Conservation (phyloP, 306 rosid genomes). For the Spatholobus suberectus region DNA sequence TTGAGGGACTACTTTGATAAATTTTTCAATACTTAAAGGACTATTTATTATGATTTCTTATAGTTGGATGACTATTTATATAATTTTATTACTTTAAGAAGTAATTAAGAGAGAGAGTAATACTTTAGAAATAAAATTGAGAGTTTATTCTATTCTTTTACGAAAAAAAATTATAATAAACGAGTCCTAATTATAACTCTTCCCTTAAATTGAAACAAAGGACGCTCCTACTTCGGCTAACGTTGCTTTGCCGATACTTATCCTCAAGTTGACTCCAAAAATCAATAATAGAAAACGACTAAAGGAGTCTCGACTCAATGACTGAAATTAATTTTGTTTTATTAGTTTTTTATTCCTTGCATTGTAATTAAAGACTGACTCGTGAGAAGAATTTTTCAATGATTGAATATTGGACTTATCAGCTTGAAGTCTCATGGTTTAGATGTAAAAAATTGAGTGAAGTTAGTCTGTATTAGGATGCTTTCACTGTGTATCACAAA, state of each 20-base stretch:
- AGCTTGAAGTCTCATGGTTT: not conserved
- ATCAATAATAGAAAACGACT: not conserved
- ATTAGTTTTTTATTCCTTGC: not conserved
- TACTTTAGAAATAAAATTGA: too few relatives aligned
- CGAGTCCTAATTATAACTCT: too few relatives aligned
- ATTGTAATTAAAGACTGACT: not conserved
- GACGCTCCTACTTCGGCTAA: not conserved
- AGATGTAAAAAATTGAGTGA: not conserved
- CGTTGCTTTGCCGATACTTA: not conserved
- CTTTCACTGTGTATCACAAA: not conserved
- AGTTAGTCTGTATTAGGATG: not conserved
- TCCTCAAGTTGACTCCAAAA: slow-evolving; percentile 3
- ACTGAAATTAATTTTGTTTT: not conserved
- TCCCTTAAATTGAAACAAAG: not conserved
- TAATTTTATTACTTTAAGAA: too few relatives aligned
- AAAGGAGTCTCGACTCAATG: not conserved
- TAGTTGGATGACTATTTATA: too few relatives aligned
- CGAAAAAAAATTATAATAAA: too few relatives aligned
- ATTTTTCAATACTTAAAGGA: too few relatives aligned
- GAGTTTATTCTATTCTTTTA: too few relatives aligned
- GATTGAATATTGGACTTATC: not conserved
- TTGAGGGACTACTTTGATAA: too few relatives aligned
- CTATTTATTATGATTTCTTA: too few relatives aligned
- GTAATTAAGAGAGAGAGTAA: too few relatives aligned
- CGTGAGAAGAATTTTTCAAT: not conserved